These are phyloP conservation scores for Cinnamomum micranthum DNA, from an alignment of 164 flowering plant species.

Conservation along the genomic window DNA sequence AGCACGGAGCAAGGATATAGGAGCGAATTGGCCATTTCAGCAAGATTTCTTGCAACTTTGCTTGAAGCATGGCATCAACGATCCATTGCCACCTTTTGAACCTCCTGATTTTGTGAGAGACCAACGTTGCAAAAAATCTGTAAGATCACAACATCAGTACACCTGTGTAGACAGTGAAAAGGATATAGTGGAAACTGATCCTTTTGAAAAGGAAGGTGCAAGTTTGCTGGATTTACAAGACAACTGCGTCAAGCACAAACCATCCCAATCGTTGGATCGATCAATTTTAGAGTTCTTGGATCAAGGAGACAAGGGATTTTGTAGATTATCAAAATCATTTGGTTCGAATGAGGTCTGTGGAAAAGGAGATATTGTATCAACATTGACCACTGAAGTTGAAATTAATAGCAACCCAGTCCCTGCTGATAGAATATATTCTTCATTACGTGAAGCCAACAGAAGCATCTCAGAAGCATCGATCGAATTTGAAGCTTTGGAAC, in stretches of 20 bases:
- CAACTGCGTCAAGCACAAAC: background rate
- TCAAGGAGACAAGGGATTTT: background rate
- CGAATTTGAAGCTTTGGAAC: background rate
- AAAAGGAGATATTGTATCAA: background rate
- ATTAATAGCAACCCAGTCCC: background rate
- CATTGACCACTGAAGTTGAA: background rate
- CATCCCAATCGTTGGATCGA: background rate
- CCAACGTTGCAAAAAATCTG: conserved; percentile 4
- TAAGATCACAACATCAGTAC: background rate
- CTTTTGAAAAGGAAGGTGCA: background rate
- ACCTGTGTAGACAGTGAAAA: background rate
- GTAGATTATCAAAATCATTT: background rate
- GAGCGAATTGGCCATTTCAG: conserved; percentile 81
- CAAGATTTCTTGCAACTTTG: conserved; percentile 61
- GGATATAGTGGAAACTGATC: background rate
- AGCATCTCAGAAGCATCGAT: background rate
- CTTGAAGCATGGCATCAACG: conserved; percentile 72
- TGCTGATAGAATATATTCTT: background rate
- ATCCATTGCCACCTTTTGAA: conserved; percentile 80
- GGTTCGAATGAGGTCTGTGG: conserved; percentile 1
- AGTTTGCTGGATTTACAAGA: conserved; percentile 2
- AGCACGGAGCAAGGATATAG: conserved; percentile 62
- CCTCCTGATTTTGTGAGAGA: conserved; percentile 37
- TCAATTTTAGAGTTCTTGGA: background rate
- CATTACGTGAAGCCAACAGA: background rate